Evolutionary conservation across 306 rosid species (phyloP).

Genomic region (Trifolium fragiferum): DNA sequence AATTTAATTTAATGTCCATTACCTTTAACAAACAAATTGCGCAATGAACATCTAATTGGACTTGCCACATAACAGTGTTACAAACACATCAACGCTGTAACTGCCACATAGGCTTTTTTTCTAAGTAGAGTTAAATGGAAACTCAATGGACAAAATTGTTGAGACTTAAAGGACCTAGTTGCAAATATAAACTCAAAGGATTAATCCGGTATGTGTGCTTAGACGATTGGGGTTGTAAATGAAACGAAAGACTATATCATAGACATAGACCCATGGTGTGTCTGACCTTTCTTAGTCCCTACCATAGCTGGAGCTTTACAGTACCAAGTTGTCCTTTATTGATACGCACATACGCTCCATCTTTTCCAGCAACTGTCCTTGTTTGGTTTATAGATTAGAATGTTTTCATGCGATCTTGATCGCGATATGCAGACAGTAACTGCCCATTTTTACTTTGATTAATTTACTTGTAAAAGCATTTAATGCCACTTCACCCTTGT

Average conservation of each 20-base stretch:
- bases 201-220: background rate
- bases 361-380: background rate
- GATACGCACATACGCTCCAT: constrained; percentile 8
- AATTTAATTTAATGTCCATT: no score
- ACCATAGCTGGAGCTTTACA: background rate
- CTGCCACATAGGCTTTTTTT: background rate
- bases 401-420: background rate
- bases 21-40: no score
- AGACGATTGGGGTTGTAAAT: background rate
- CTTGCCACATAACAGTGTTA: background rate
- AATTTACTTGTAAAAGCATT: constrained; percentile 17
- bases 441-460: constrained; percentile 1
- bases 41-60: background rate
- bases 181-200: background rate
- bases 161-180: background rate
- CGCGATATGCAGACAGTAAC: background rate
- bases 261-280: background rate
- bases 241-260: background rate
- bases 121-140: background rate
- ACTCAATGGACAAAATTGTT: no score
- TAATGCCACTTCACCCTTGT: constrained; percentile 24
- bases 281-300: background rate
- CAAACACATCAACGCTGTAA: background rate
- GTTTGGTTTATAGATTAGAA: constrained; percentile 9
- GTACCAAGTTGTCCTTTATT: constrained; percentile 7